These are phyloP conservation scores for Lagenaria siceraria DNA, from an alignment of 306 rosid genomes.

Conservation along the genomic window DNA sequence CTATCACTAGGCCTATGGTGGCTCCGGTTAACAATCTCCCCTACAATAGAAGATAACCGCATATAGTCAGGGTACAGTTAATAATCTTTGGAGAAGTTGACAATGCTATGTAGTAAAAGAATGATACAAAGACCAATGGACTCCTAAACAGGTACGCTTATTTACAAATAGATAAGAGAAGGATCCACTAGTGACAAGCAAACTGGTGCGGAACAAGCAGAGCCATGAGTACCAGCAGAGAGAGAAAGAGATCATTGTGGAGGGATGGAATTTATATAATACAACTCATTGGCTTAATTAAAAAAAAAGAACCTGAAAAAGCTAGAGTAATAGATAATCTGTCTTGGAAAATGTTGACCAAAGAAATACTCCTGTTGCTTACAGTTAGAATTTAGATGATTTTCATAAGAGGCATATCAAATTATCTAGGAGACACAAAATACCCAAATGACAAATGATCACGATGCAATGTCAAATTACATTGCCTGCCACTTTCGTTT, in stretches of 20 bases:
- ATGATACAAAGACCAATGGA: background rate
- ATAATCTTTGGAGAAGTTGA: background rate
- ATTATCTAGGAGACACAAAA: background rate
- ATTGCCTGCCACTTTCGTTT: no score
- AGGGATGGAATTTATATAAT: background rate
- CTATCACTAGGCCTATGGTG: conserved; percentile 66
- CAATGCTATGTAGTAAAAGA: background rate
- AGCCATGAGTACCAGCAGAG: background rate
- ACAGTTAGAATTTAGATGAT: background rate
- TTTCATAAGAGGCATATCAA: background rate
- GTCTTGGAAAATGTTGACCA: background rate
- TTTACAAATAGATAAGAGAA: background rate
- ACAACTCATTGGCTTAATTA: background rate
- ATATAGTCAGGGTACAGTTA: background rate
- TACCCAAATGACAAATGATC: background rate
- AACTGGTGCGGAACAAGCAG: background rate
- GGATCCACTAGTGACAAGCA: background rate
- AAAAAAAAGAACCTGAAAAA: background rate
- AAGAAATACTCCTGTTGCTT: background rate
- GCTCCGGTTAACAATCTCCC: conserved; percentile 80
- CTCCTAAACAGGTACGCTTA: background rate
- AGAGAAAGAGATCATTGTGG: background rate
- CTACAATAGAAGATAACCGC: conserved; percentile 30
- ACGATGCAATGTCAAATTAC: background rate
- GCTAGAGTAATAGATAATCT: background rate